Evolutionary conservation across 2,329 filamentous ascomycete genomes (phyloP), one percentile per base, ranked within the genome.

Genomic region (Helicocarpus griseus): DNA sequence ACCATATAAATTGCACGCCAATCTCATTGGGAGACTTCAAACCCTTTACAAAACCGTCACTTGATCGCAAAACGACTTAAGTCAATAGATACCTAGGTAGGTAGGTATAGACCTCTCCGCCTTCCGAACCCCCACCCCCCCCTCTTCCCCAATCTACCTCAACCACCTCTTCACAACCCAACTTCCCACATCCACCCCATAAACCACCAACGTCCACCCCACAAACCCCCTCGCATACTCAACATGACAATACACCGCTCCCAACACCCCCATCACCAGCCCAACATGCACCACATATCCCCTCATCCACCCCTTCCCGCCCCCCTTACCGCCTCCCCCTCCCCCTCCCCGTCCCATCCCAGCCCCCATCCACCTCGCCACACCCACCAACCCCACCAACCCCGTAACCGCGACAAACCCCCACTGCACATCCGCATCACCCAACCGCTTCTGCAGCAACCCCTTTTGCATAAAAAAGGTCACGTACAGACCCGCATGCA

Each of bases 361-460:
- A 50, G 51, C 48, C 54, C 22, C 11, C 57, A 56, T 5, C 54
- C 44, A 33, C 51, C 55, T 22, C 53, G 53, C 19, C 58, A 73
- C 1, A 77, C 70, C 22, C 74, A 71, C 22, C 77, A 65, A 14
- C 69, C 11, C 29, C 2, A 68, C 62, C 26, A 81, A 66, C 14
- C 70, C 77, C 40, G 71, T 54, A 29, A 82, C 54, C 31, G n/a
- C n/a, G n/a, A n/a, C 4, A 14, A 45, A 19, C 1, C 81, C 81
- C 52, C 75, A 74, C 47, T 81, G 72, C 24, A 83, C 77, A 58
- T 82, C 80, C n/a, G 65, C 61, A 51, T 82, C 75, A 33, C 69
- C 69, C 52, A 83, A 66, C 14, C 80, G 76, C 56, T 78, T 78
- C 13, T 63, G 61, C 11, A 83, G 66, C 33, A 81, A 58, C 14